Base-by-base conservation (phyloP, 164 flowering plant species). In the Stephania cephalantha region DNA sequence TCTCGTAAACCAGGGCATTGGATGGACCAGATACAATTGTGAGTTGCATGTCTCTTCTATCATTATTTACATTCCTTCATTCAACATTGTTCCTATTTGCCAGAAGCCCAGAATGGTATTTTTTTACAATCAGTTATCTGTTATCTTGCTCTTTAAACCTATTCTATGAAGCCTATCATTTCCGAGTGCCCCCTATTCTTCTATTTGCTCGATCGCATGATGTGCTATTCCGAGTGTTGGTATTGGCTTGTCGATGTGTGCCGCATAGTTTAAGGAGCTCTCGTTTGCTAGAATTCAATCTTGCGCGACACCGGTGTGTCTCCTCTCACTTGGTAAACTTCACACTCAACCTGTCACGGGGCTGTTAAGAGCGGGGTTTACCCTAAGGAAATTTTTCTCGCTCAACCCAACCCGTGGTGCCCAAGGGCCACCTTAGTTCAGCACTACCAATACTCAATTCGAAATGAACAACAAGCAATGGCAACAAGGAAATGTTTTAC, bases 11-110 rank as follows among this genome's bases (percentile, higher is more conserved):
- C 87, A 85, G 83, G 81, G 69, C 61, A 86, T 91, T 77, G 94
- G 97, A 72, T 91, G 94, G 91, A 82, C 85, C 0, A 87, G 85
- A 12, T 84, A 90, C 72, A 87, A 90, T 80, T 91, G 94, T 91
- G 79, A 86, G 94, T 87, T 77, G 69, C 10, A 29, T 46, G 18
- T 25, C 1, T 9, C 18, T 31, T 25, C 8, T 8, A 17, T 11
- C 46, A 8, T 50, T 15, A 50, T 11, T 50, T 50, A 50, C 15
- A 50, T 50, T 11, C 15, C 55, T 50, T 15, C 12, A 15, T 50
- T 50, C 15, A 50, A 15, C 55, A 50, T 9, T 50, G 15, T 11
- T 35, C 42, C 42, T 35, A 35, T 35, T 35, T 50, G 15, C 55
- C 55, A 50, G n/a, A n/a, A n/a, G n/a, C n/a, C n/a, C n/a, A n/a